Evolutionary conservation across 805 yeast species (phyloP).

Genomic region (Nakazawaea wyomingensis): DNA sequence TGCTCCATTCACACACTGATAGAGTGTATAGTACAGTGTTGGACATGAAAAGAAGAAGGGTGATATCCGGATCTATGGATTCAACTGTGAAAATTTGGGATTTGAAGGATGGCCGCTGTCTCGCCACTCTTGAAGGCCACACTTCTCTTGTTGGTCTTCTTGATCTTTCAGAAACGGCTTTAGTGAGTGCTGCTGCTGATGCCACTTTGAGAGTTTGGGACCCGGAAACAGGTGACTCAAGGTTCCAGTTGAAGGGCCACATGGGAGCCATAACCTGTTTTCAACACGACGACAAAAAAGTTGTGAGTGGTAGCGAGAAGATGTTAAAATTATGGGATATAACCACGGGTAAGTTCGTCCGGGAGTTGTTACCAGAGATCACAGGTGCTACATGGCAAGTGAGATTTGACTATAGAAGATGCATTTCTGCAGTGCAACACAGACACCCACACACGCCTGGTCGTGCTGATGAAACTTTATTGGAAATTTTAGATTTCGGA

Average conservation of each 20-base stretch:
- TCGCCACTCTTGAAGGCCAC: constrained; percentile 78
- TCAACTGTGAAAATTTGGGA: constrained; percentile 89
- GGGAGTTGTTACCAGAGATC: constrained; percentile 68
- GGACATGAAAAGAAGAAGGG: constrained; percentile 69
- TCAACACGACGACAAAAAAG: constrained; percentile 76
- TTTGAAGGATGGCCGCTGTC: constrained; percentile 63
- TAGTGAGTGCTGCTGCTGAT: constrained; percentile 96
- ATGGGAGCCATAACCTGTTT: constrained; percentile 88
- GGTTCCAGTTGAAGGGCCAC: constrained; percentile 73
- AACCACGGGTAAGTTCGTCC: constrained; percentile 66
- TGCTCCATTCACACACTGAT: constrained; percentile 79
- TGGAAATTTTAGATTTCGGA: constrained; percentile 83
- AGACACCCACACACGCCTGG: constrained; percentile 1
- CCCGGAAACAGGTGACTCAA: constrained; percentile 65
- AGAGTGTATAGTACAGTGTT: constrained; percentile 85
- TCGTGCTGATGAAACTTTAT: constrained; percentile 59
- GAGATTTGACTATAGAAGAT: constrained; percentile 71
- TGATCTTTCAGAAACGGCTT: constrained; percentile 65
- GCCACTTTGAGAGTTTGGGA: constrained; percentile 91
- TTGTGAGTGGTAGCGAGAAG: constrained; percentile 85
- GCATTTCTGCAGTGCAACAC: constrained; percentile 85
- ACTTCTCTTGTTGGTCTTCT: constrained; percentile 84
- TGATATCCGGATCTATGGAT: constrained; percentile 91
- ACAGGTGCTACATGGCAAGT: constrained; percentile 95
- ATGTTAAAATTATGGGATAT: constrained; percentile 88